These are phyloP conservation scores for Alternaria arborescens DNA, from an alignment of 2,329 filamentous ascomycete genomes.

Conservation along the genomic window DNA sequence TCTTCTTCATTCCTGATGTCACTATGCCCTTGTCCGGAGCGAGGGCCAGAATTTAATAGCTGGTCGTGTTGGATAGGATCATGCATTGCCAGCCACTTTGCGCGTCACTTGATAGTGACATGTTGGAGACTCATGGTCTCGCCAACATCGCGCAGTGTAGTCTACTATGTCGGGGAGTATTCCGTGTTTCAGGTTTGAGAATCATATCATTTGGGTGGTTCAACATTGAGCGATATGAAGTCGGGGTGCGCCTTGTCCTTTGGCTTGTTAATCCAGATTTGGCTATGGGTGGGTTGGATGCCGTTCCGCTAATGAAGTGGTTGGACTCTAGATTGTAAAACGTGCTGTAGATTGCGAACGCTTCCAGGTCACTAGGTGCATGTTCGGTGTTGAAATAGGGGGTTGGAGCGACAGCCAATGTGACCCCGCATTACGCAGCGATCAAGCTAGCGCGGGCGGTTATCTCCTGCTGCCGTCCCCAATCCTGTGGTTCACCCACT, in stretches of 20 bases:
- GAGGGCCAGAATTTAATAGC: neutral
- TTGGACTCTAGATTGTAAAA: neutral
- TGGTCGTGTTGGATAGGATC: neutral
- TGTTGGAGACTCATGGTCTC: neutral
- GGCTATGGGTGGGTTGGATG: neutral
- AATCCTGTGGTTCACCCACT: neutral
- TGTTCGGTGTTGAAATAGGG: neutral
- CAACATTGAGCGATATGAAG: neutral
- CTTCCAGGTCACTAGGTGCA: neutral
- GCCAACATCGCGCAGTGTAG: neutral
- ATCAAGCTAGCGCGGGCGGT: neutral
- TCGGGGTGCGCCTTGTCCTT: neutral
- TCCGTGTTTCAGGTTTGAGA: neutral
- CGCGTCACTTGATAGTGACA: neutral
- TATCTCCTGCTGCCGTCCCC: neutral
- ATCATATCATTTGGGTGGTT: neutral
- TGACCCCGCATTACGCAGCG: neutral
- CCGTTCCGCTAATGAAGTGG: neutral
- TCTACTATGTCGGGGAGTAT: neutral
- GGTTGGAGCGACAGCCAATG: neutral
- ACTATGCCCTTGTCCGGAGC: neutral
- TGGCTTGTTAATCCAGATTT: neutral
- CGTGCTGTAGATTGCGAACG: neutral
- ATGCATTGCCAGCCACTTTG: neutral
- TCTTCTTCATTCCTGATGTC: neutral